Conservation (phyloP, 2,329 filamentous ascomycete genomes). For the Xylaria arbuscula region DNA sequence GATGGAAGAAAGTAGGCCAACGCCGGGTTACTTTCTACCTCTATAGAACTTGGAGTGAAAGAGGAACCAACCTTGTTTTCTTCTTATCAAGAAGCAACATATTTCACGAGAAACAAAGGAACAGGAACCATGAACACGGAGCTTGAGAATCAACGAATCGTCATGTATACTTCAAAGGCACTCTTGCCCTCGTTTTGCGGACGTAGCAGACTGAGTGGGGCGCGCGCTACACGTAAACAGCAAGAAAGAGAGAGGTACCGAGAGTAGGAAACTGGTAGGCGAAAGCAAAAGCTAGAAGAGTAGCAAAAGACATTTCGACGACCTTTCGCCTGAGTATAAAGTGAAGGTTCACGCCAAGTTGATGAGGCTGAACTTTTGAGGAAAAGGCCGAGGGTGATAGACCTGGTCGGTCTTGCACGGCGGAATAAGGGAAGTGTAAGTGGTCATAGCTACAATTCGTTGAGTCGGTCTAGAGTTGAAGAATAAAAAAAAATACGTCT, state of each 20-base stretch:
- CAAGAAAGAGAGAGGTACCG: constrained; percentile 6
- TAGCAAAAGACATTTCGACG: constrained; percentile 1
- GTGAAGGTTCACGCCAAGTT: constrained; percentile 16
- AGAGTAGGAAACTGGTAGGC: constrained; percentile 6
- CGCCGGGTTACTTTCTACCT: neutral
- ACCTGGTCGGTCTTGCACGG: constrained; percentile 19
- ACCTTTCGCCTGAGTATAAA: constrained; percentile 1
- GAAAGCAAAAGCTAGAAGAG: constrained; percentile 1
- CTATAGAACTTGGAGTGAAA: constrained; percentile 7
- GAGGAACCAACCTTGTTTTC: constrained; percentile 4
- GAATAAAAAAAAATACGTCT: constrained; percentile 7
- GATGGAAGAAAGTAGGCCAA: constrained; percentile 22
- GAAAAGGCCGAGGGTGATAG: constrained; percentile 26
- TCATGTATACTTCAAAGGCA: constrained; percentile 12
- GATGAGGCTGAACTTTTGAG: constrained; percentile 23
- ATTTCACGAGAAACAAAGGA: constrained; percentile 2
- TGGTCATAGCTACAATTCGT: constrained; percentile 31
- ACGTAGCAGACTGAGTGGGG: constrained; percentile 18
- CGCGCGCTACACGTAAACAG: constrained; percentile 16
- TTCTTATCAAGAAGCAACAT: constrained; percentile 7
- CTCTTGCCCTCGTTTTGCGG: constrained; percentile 12
- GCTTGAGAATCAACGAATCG: constrained; percentile 23
- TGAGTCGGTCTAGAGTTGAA: constrained; percentile 36
- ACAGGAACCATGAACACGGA: constrained; percentile 26
- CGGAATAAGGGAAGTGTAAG: constrained; percentile 26